Percentiles rank a stretch among this genome's conserved stretches.
phyloP scores from a whole-genome alignment of 352 stramenopile species.

The Phytophthora megakarya region DNA sequence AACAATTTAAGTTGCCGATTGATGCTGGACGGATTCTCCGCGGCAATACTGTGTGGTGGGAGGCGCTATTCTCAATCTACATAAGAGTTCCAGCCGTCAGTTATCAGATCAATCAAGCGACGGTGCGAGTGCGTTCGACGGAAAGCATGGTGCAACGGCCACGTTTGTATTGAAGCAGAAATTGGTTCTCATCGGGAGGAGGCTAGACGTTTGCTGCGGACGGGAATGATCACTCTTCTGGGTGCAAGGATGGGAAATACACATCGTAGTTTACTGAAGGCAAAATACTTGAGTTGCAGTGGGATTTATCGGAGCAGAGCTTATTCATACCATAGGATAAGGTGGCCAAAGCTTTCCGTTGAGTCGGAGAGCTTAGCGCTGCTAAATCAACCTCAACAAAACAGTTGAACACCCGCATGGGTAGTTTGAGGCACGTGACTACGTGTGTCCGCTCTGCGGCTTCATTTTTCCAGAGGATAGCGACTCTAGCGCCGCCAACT shows the following conservation, averaged over 20 bases:
- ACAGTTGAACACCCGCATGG: no score
- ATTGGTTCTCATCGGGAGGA: slow-evolving; percentile 5
- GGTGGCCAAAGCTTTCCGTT: not conserved
- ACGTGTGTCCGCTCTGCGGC: no score
- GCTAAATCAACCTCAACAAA: no score
- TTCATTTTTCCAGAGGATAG: no score
- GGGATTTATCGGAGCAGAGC: not conserved
- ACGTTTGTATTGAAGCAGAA: slow-evolving; percentile 18
- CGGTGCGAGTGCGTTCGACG: not conserved
- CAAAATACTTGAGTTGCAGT: not conserved
- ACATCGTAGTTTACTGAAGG: not conserved
- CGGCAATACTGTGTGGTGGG: slow-evolving; percentile 5
- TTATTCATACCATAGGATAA: slow-evolving; percentile 11
- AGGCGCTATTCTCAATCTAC: slow-evolving; percentile 5
- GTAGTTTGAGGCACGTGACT: no score
- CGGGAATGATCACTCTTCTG: slow-evolving; percentile 10
- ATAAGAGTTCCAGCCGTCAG: not conserved
- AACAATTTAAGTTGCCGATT: slow-evolving; percentile 10
- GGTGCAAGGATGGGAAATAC: not conserved
- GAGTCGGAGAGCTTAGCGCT: not conserved
- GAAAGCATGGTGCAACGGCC: slow-evolving; percentile 21
- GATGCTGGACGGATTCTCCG: slow-evolving; percentile 9
- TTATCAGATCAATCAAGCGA: not conserved
- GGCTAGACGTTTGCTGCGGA: slow-evolving; percentile 4
- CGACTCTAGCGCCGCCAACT: no score